These are phyloP conservation scores for Laetiporus sulphureus DNA, from an alignment of 1,284 basidiomycete species.

Conservation along the genomic window DNA sequence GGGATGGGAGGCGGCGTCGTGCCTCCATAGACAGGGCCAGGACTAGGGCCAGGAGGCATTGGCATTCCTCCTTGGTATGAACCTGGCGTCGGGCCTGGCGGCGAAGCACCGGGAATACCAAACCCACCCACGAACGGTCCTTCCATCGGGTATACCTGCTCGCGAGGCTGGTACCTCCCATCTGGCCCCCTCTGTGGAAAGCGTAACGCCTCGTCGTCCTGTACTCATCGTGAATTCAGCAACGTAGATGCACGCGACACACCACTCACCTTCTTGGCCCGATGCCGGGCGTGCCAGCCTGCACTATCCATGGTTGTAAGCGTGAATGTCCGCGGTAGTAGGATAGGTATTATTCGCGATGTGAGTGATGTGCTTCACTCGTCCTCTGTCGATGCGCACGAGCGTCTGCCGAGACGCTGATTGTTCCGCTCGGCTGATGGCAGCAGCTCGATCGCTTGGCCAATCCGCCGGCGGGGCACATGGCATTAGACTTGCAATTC, in stretches of 20 bases:
- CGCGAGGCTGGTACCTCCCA: conserved; percentile 45
- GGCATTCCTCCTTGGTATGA: too few species aligned
- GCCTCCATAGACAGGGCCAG: conserved; percentile 25
- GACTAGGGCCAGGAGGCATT: conserved; percentile 35
- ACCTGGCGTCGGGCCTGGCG: too few species aligned
- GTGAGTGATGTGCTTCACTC: too few species aligned
- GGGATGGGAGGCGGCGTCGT: conserved; percentile 14
- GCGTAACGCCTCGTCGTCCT: conserved; percentile 42
- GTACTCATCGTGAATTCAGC: conserved; percentile 1
- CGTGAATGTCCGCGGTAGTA: neutral
- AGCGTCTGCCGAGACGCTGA: too few species aligned
- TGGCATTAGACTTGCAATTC: too few species aligned
- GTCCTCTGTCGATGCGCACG: too few species aligned
- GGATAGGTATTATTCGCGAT: too few species aligned
- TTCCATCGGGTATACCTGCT: conserved; percentile 50
- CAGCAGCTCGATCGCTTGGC: too few species aligned
- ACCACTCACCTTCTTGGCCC: conserved; percentile 22
- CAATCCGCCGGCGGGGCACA: too few species aligned
- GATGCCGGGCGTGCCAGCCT: conserved; percentile 58
- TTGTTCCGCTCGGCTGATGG: too few species aligned
- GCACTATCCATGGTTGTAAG: conserved; percentile 50
- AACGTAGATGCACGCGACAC: neutral
- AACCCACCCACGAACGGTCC: too few species aligned
- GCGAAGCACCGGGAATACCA: too few species aligned
- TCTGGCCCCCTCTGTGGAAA: conserved; percentile 40